Base-by-base conservation (phyloP, 2,329 filamentous ascomycete species). In the Sporothrix protearum region DNA sequence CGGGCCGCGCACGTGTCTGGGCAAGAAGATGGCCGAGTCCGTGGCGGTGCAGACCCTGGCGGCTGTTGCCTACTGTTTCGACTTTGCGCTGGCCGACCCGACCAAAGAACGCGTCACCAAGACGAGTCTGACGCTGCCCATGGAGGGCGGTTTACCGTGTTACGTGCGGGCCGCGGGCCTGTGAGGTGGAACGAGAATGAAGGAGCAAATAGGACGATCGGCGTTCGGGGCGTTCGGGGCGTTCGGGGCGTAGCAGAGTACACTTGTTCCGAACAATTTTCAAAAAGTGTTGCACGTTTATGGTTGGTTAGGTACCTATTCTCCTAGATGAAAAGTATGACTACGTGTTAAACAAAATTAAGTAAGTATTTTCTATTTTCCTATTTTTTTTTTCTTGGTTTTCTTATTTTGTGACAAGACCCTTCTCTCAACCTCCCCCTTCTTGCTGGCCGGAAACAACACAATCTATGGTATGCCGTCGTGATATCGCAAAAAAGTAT, bases 1-100 rank as follows among this genome's bases (percentile, higher is more conserved):
- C 22, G 88, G 88, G 0, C 81, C 86, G n/a, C 81, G 88, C 49
- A 82, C 83, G 2, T 91, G 88, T 73, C 78, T 91, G 47, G 88
- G 88, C 2, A 88, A 87, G 81, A 86, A 84, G 75, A 90, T 90
- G 88, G 88, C 89, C 3, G 88, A 90, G 78, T 74, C 84, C 6
- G 83, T 90, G 55, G 87, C 84, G 5, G 83, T 85, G 19, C 86
- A 88, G 78, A 84, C 86, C 9, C 82, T 90, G 75, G 83, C 85
- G 3, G 81, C 80, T 0, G 76, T 89, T 72, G 78, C 84, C 3
- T 77, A 79, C 51, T 74, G 77, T 2, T 90, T 89, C 75, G 83
- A 88, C 7, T 86, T 89, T 68, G 77, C 76, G 72, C 78, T 80
- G 19, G 81, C 80, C 4, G 61, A 71, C 10, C 66, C 49, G 1